Evolutionary conservation across 371 early-diverging fungal species (phyloP).

Genomic region (Mucor piriformis): DNA sequence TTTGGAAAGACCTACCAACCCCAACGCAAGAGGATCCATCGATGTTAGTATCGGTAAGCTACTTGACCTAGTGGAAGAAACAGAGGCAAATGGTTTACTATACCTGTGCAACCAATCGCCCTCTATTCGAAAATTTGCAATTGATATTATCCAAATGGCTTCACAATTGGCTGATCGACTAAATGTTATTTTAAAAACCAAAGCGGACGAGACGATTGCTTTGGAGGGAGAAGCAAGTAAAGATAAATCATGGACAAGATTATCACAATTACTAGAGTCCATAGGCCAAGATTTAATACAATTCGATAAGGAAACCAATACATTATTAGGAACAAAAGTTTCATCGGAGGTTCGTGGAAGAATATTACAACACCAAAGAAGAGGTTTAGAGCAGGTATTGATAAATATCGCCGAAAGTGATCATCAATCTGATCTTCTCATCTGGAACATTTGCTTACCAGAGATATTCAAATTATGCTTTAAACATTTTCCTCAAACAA

Average conservation of each 20-base stretch:
- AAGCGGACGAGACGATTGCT: constrained; percentile 33
- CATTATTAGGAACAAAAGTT: constrained; percentile 45
- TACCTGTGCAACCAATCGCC: constrained; percentile 71
- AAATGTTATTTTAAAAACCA: constrained; percentile 15
- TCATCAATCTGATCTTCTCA: constrained; percentile 40
- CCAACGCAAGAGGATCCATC: constrained; percentile 4
- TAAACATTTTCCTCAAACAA: constrained; percentile 61
- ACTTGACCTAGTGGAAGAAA: constrained; percentile 65
- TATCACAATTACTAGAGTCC: constrained; percentile 34
- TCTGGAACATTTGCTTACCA: constrained; percentile 72
- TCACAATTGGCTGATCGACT: constrained; percentile 55
- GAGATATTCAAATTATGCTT: constrained; percentile 67
- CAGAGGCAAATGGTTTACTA: constrained; percentile 76
- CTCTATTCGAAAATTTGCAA: constrained; percentile 59
- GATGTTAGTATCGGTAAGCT: constrained; percentile 32
- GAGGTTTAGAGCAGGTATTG: constrained; percentile 25
- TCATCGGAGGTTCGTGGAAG: constrained; percentile 49
- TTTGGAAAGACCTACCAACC: constrained; percentile 6
- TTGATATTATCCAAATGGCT: constrained; percentile 62
- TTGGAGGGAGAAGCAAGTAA: constrained; percentile 12
- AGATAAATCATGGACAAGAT: constrained; percentile 19
- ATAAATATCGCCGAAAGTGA: constrained; percentile 56
- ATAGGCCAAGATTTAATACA: constrained; percentile 57
- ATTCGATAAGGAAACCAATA: constrained; percentile 54
- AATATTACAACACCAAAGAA: constrained; percentile 56